Evolutionary conservation across 768 basidiomycete genomes (phyloP).

Genomic region (Leccinum longicurvipes): DNA sequence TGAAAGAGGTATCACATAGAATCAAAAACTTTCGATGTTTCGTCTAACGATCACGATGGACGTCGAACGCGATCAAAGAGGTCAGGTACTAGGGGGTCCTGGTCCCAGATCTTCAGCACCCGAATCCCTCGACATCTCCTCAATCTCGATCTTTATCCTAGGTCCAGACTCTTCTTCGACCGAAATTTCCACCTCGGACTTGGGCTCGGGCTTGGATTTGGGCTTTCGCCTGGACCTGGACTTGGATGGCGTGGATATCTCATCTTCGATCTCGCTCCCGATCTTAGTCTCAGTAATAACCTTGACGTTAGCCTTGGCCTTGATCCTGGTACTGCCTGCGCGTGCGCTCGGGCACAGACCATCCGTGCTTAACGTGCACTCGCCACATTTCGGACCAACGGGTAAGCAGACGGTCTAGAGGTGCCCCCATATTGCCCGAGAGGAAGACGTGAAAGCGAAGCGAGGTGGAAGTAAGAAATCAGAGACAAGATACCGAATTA

Average conservation of each 20-base stretch:
- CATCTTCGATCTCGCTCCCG: neutral
- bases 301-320: slow-evolving; percentile 16
- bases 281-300: slow-evolving; percentile 38
- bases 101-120: neutral
- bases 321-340: slow-evolving; percentile 19
- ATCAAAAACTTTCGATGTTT: too few species aligned
- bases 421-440: neutral
- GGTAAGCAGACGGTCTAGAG: slow-evolving; percentile 64
- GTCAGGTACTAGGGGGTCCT: too few species aligned
- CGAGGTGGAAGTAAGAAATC: neutral
- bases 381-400: slow-evolving; percentile 59
- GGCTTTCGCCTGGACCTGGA: neutral
- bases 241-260: neutral
- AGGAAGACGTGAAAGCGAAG: neutral
- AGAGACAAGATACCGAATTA: neutral
- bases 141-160: neutral
- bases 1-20: too few species aligned
- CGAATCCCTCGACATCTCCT: neutral
- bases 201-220: neutral
- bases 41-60: too few species aligned
- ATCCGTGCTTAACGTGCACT: slow-evolving; percentile 53
- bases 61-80: too few species aligned
- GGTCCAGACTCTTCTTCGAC: neutral
- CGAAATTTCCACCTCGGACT: neutral
- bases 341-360: slow-evolving; percentile 67